These are phyloP conservation scores for Cadophora gregata DNA, from an alignment of 2,329 filamentous ascomycete species.

Conservation along the genomic window DNA sequence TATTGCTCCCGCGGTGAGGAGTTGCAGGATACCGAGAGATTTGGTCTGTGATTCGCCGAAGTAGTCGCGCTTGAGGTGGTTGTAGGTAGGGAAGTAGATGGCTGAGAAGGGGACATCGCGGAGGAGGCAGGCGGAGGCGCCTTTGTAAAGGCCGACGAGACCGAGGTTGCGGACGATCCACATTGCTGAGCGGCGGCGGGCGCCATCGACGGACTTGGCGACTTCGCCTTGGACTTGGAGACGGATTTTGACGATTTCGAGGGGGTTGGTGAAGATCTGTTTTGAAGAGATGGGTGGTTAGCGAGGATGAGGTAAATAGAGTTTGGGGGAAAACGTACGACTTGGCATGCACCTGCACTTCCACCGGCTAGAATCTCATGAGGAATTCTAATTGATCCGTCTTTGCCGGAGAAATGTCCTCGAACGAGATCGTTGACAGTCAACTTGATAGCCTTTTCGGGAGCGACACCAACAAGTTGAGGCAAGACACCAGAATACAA, in stretches of 20 bases:
- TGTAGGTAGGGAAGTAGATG: conserved; percentile 98
- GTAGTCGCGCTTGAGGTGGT: conserved; percentile 89
- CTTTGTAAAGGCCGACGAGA: conserved; percentile 95
- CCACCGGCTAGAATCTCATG: conserved; percentile 88
- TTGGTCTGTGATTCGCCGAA: conserved; percentile 90
- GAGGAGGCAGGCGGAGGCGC: conserved; percentile 89
- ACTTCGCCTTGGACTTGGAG: conserved; percentile 97
- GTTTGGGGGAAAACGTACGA: conserved; percentile 65
- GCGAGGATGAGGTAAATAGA: conserved; percentile 10
- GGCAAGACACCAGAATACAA: conserved; percentile 94
- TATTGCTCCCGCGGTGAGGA: conserved; percentile 93
- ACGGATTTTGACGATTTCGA: conserved; percentile 99
- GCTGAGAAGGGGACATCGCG: conserved; percentile 97
- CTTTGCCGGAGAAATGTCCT: conserved; percentile 72
- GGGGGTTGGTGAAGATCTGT: conserved; percentile 93
- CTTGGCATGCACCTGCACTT: conserved; percentile 90
- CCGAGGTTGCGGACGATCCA: conserved; percentile 98
- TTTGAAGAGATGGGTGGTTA: conserved; percentile 19
- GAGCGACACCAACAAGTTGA: conserved; percentile 96
- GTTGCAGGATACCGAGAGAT: conserved; percentile 87
- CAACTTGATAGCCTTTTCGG: conserved; percentile 98
- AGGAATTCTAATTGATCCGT: conserved; percentile 72
- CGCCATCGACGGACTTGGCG: conserved; percentile 81
- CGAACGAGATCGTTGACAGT: conserved; percentile 96
- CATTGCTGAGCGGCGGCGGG: conserved; percentile 88